Percentiles rank a stretch among this genome's conserved stretches.
phyloP scores from a whole-genome alignment of 2,329 filamentous ascomycete species.

The Helminthosporium solani region DNA sequence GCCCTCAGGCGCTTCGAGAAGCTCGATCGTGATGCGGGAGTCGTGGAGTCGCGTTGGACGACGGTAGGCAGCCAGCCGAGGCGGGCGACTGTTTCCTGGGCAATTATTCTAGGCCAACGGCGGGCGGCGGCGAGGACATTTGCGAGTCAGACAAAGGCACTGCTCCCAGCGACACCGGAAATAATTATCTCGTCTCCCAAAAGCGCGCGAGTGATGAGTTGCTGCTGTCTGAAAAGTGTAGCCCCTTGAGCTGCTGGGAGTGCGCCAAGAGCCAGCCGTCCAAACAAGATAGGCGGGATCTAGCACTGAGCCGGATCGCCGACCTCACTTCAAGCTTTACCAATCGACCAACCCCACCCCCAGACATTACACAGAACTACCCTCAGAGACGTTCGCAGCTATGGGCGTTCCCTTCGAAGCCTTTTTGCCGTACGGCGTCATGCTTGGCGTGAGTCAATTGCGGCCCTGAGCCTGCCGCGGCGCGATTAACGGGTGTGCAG shows the following conservation, averaged over 20 bases:
- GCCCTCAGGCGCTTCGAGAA: not conserved
- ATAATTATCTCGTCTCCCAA: slow-evolving; percentile 25
- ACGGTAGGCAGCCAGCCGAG: slow-evolving; percentile 24
- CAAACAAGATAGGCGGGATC: not conserved
- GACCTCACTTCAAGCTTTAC: slow-evolving; percentile 17
- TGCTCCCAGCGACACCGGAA: slow-evolving; percentile 35
- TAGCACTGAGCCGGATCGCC: slow-evolving; percentile 1
- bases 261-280: slow-evolving; percentile 6
- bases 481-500: slow-evolving; percentile 42
- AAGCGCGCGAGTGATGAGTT: slow-evolving; percentile 29
- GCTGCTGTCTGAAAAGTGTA: slow-evolving; percentile 27
- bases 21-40: slow-evolving; percentile 15
- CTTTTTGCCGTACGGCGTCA: slow-evolving; percentile 64
- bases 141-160: slow-evolving; percentile 36
- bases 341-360: slow-evolving; percentile 17
- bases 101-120: slow-evolving; percentile 24
- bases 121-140: slow-evolving; percentile 22
- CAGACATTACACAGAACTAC: slow-evolving; percentile 18
- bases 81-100: slow-evolving; percentile 19
- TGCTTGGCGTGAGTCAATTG: slow-evolving; percentile 55
- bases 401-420: slow-evolving; percentile 70
- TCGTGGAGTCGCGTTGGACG: slow-evolving; percentile 29
- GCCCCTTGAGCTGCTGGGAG: slow-evolving; percentile 24
- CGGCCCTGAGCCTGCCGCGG: slow-evolving; percentile 10
- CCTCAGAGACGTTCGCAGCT: slow-evolving; percentile 34